Evolutionary conservation across 2,329 filamentous ascomycete species (phyloP).

Genomic region (Fusarium sp.): DNA sequence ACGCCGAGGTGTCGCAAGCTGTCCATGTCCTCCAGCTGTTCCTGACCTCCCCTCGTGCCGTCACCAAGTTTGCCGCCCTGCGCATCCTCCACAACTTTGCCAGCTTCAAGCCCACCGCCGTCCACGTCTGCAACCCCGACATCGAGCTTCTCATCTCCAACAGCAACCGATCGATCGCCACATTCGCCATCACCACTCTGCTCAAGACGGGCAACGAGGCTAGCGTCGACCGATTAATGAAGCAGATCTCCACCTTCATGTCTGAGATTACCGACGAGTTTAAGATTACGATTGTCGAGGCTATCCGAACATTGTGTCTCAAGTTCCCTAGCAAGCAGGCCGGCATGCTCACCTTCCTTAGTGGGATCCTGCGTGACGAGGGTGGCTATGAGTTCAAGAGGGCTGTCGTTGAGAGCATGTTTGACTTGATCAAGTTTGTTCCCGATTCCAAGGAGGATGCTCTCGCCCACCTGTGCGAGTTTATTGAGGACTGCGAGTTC

Average conservation of each 20-base stretch:
- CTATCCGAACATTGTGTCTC: constrained; percentile 92
- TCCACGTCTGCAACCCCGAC: constrained; percentile 93
- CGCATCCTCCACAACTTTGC: constrained; percentile 96
- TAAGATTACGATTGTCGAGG: constrained; percentile 99
- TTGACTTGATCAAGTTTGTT: constrained; percentile 98
- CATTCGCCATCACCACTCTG: constrained; percentile 96
- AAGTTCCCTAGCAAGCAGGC: constrained; percentile 99
- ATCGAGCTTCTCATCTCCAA: constrained; percentile 98
- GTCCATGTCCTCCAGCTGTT: constrained; percentile 96
- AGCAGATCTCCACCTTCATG: constrained; percentile 98
- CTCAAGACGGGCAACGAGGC: constrained; percentile 98
- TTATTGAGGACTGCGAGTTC: constrained; percentile 99
- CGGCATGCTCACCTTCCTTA: constrained; percentile 96
- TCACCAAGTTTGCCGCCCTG: constrained; percentile 97
- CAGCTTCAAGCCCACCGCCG: constrained; percentile 92
- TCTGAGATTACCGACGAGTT: constrained; percentile 99
- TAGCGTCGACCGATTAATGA: constrained; percentile 96
- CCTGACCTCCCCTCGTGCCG: constrained; percentile 91
- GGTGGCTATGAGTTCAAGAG: constrained; percentile 99
- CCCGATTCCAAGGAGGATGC: constrained; percentile 84
- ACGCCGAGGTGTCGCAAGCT: constrained; percentile 88
- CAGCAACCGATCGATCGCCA: constrained; percentile 95
- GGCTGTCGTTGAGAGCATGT: constrained; percentile 98
- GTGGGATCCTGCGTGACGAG: constrained; percentile 94
- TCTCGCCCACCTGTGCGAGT: constrained; percentile 94